A percentile compares a stretch with the other conserved stretches of the same genome.
Conservation (phyloP, 2,329 filamentous ascomycete genomes). For the Fusarium annulatum region DNA sequence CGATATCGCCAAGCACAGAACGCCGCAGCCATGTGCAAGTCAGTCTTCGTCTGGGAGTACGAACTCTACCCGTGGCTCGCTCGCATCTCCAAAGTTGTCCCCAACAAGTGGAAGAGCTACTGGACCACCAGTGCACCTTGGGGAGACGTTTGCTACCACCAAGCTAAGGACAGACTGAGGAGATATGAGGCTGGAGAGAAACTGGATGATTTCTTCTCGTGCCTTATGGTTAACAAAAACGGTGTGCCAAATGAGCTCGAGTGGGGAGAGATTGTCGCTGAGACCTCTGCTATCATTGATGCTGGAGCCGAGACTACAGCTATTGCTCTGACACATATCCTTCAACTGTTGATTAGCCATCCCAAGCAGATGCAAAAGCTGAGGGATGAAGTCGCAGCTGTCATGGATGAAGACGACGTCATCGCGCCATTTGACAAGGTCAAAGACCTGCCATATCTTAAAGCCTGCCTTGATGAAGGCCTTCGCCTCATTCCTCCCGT, state of each 20-base stretch:
- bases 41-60: constrained; percentile 61
- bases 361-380: constrained; percentile 54
- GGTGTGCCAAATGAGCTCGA: constrained; percentile 55
- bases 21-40: constrained; percentile 60
- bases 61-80: constrained; percentile 61
- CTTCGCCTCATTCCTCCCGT: constrained; percentile 49
- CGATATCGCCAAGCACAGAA: constrained; percentile 62
- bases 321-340: constrained; percentile 61
- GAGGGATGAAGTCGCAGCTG: constrained; percentile 57
- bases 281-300: constrained; percentile 63
- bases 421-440: constrained; percentile 62
- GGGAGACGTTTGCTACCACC: constrained; percentile 53
- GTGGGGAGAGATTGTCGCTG: constrained; percentile 68
- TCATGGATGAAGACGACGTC: constrained; percentile 55
- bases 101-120: constrained; percentile 50
- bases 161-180: constrained; percentile 47
- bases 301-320: constrained; percentile 64
- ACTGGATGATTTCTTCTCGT: constrained; percentile 68
- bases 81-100: constrained; percentile 59
- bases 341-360: constrained; percentile 63
- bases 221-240: constrained; percentile 61
- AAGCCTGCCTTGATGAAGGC: constrained; percentile 62
- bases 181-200: constrained; percentile 58
- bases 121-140: constrained; percentile 50
- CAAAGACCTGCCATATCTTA: constrained; percentile 62